Evolutionary conservation across 306 rosid species (phyloP).

Genomic region (Prosopis cineraria): DNA sequence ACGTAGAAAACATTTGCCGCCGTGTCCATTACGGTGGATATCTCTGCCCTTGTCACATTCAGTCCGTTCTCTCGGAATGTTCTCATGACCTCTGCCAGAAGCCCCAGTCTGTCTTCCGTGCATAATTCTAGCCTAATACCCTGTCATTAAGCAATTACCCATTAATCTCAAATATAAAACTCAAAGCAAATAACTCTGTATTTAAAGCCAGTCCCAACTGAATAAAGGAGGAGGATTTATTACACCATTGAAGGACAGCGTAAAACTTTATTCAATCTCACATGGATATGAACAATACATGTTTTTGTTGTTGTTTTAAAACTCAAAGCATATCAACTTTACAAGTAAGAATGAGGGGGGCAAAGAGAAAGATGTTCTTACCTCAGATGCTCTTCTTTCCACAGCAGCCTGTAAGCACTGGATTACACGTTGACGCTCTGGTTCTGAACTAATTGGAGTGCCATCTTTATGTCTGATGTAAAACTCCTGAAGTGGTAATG

Average conservation of each 20-base stretch:
- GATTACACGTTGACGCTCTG: constrained; percentile 86
- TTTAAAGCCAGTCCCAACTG: no score
- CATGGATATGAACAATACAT: no score
- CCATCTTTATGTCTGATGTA: constrained; percentile 88
- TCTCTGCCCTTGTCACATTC: constrained; percentile 87
- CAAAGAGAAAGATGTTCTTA: constrained; percentile 18
- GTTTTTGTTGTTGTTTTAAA: no score
- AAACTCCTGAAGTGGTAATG: constrained; percentile 63
- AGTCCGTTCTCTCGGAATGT: constrained; percentile 90
- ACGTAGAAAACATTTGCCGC: constrained; percentile 77
- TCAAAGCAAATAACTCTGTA: no score
- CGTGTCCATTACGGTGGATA: constrained; percentile 55
- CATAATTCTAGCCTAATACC: constrained; percentile 83
- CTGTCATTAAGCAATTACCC: constrained; percentile 43
- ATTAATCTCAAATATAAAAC: background rate
- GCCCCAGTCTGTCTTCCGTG: constrained; percentile 63
- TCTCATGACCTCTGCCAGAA: constrained; percentile 84
- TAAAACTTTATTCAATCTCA: no score
- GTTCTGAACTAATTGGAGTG: constrained; percentile 89
- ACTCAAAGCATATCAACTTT: background rate
- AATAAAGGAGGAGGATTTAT: no score
- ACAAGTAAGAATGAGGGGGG: background rate
- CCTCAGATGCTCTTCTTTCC: constrained; percentile 88
- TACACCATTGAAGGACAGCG: no score
- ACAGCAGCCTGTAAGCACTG: constrained; percentile 86